phyloP scores from a whole-genome alignment of 495 filamentous ascomycete genomes.

The Recurvomyces mirabilis region DNA sequence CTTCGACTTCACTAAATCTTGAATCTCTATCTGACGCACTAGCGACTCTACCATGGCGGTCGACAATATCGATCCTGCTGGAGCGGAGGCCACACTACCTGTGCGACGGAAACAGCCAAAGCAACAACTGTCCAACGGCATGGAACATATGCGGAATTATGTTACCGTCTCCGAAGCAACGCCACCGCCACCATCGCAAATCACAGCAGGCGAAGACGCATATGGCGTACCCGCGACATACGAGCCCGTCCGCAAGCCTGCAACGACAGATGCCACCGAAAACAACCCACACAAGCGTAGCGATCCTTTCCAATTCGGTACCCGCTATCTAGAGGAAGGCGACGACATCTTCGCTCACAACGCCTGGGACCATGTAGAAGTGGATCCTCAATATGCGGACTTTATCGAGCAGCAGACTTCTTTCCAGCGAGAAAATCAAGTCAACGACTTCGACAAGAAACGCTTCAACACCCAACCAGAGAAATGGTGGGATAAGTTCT shows the following conservation, averaged over 20 bases:
- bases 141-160: slow-evolving; percentile 35
- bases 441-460: slow-evolving; percentile 76
- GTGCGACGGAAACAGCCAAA: slow-evolving; percentile 14
- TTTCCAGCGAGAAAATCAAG: slow-evolving; percentile 70
- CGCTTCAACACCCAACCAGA: slow-evolving; percentile 78
- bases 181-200: slow-evolving; percentile 15
- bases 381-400: slow-evolving; percentile 69
- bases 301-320: slow-evolving; percentile 92
- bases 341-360: slow-evolving; percentile 93
- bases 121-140: slow-evolving; percentile 32
- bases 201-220: slow-evolving; percentile 24
- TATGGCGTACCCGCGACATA: slow-evolving; percentile 40
- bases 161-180: slow-evolving; percentile 26
- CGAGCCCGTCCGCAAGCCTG: slow-evolving; percentile 26
- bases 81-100: slow-evolving; percentile 3
- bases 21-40: no score
- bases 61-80: not conserved
- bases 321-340: slow-evolving; percentile 65
- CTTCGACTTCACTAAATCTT: not conserved
- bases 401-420: slow-evolving; percentile 71
- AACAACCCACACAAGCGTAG: slow-evolving; percentile 52
- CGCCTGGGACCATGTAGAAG: slow-evolving; percentile 94
- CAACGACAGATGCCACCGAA: slow-evolving; percentile 7
- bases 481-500: slow-evolving; percentile 95
- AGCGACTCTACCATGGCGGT: not conserved